These are phyloP conservation scores for Epichloe scottii DNA, from an alignment of 2,329 filamentous ascomycete species.

Conservation along the genomic window DNA sequence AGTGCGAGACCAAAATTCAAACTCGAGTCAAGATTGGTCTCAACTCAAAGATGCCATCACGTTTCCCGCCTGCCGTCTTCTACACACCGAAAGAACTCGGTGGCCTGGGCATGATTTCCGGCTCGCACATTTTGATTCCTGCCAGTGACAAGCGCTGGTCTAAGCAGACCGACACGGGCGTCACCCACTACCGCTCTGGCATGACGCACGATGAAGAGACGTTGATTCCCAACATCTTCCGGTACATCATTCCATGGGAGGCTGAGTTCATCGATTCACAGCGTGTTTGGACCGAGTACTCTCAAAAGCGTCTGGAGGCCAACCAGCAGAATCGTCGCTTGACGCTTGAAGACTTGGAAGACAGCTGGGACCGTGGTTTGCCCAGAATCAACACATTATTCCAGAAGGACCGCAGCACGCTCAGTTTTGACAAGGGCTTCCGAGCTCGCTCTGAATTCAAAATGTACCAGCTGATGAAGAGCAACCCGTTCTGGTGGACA, in stretches of 20 bases:
- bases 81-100: conserved; percentile 97
- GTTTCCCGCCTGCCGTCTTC: conserved; percentile 96
- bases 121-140: conserved; percentile 93
- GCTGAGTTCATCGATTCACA: conserved; percentile 98
- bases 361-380: conserved; percentile 95
- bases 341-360: conserved; percentile 90
- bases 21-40: conserved; percentile 96
- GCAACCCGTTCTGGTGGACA: conserved; percentile 99
- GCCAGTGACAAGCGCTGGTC: conserved; percentile 97
- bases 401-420: conserved; percentile 93
- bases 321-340: conserved; percentile 93
- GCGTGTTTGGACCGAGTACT: conserved; percentile 98
- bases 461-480: conserved; percentile 97
- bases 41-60: conserved; percentile 98
- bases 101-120: conserved; percentile 97
- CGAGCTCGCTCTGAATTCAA: conserved; percentile 93
- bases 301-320: conserved; percentile 91
- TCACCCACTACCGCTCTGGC: conserved; percentile 91
- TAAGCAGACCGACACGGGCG: conserved; percentile 93
- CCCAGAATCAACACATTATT: conserved; percentile 98
- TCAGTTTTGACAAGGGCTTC: conserved; percentile 98
- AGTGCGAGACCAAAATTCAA: conserved; percentile 99
- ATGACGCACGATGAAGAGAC: conserved; percentile 99
- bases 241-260: conserved; percentile 98
- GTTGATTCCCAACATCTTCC: conserved; percentile 95